A percentile compares a stretch with the other conserved stretches of the same genome.
These are phyloP conservation scores for Aspergillus transmontanensis DNA, from an alignment of 2,329 filamentous ascomycete species.

Conservation along the genomic window DNA sequence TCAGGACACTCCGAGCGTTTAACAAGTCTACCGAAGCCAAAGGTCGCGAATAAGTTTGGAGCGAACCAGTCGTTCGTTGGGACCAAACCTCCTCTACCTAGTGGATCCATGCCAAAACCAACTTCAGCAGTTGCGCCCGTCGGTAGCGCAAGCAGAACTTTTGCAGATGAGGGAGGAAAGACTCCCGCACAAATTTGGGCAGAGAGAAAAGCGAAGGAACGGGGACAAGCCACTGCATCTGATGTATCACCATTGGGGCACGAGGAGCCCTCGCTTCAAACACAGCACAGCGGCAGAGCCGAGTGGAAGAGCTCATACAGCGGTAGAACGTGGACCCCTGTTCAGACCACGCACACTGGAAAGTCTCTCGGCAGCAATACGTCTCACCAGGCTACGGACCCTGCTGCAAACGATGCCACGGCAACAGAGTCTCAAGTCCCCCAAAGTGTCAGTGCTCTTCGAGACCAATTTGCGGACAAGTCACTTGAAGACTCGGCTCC, in stretches of 20 bases:
- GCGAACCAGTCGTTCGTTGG: constrained; percentile 73
- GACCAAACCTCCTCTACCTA: constrained; percentile 84
- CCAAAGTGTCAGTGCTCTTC: constrained; percentile 69
- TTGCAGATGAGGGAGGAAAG: constrained; percentile 92
- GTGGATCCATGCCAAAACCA: constrained; percentile 65
- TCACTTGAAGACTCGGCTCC: constrained; percentile 48
- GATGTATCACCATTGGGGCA: constrained; percentile 45
- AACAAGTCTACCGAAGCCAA: constrained; percentile 88
- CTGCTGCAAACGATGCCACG: constrained; percentile 49
- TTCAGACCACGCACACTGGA: constrained; percentile 73
- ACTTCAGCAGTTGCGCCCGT: constrained; percentile 60
- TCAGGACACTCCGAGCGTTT: constrained; percentile 77
- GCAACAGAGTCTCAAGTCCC: constrained; percentile 57
- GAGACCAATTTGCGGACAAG: constrained; percentile 79
- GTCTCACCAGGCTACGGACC: constrained; percentile 67
- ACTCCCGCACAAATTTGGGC: constrained; percentile 97
- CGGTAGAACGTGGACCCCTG: constrained; percentile 87
- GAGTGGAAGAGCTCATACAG: constrained; percentile 91
- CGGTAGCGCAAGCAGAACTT: constrained; percentile 83
- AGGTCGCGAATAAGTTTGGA: constrained; percentile 87
- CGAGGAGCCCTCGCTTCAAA: constrained; percentile 58
- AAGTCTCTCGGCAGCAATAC: constrained; percentile 58
- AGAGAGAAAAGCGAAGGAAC: constrained; percentile 88
- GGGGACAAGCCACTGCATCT: constrained; percentile 55
- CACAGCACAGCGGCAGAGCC: constrained; percentile 70